Percentiles rank a stretch among this genome's conserved stretches.
These are phyloP conservation scores for Oryza rufipogon DNA, from an alignment of 176 grass and related monocot species.

Conservation along the genomic window DNA sequence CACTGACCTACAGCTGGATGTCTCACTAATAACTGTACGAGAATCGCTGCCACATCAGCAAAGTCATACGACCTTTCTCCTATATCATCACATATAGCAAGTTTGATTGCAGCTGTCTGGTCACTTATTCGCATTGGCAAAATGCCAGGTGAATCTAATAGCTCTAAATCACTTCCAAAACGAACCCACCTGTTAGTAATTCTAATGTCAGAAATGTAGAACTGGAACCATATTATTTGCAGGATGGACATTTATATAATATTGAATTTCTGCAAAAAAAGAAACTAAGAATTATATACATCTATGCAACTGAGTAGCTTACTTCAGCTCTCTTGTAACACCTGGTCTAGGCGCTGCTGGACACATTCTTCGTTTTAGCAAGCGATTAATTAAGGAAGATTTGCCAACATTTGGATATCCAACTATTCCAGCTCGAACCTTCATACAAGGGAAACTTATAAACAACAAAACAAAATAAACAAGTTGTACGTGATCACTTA, in stretches of 20 bases:
- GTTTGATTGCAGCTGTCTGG: constrained; percentile 89
- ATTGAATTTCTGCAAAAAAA: constrained; percentile 1
- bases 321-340: constrained; percentile 97
- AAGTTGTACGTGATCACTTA: constrained; percentile 18
- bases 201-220: constrained; percentile 37
- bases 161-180: constrained; percentile 88
- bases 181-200: constrained; percentile 73
- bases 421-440: constrained; percentile 97
- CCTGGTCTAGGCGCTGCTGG: constrained; percentile 91
- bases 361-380: constrained; percentile 96
- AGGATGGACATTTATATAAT: neutral
- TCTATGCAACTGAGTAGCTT: constrained; percentile 24
- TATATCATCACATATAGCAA: constrained; percentile 98
- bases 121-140: constrained; percentile 97
- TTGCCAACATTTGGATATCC: constrained; percentile 99
- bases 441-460: constrained; percentile 28
- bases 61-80: constrained; percentile 96
- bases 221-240: neutral
- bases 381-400: constrained; percentile 97
- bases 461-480: constrained; percentile 26
- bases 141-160: constrained; percentile 97
- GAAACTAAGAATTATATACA: constrained; percentile 15
- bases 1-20: constrained; percentile 72
- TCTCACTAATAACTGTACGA: constrained; percentile 79
- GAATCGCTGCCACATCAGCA: constrained; percentile 72